Evolutionary conservation across 768 basidiomycete genomes (phyloP), one percentile per base, ranked within the genome.

Genomic region (Zangia roseola): DNA sequence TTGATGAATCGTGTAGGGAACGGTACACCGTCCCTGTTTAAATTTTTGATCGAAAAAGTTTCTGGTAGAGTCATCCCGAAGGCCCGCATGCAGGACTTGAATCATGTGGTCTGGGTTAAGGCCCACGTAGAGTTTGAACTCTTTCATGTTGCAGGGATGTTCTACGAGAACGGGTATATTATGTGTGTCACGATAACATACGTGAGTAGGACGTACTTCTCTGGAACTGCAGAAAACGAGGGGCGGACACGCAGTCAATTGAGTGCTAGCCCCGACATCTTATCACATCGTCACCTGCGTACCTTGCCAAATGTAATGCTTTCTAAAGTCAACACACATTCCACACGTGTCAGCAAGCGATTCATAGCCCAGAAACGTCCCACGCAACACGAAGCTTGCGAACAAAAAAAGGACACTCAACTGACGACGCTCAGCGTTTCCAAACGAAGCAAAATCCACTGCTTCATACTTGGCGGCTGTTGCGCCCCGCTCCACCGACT

Each of bases 91-190:
- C 10, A 91, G 69, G 28, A 86, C 79, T 60, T 90, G 82, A 3
- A 73, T 79, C 79, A 91, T 78, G 58, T 79, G 77, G 56, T 88
- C 82, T 50, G 80, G 75, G 20, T 77, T 74, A 33, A 77, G 68
- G 6, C 88, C 90, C 17, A 83, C 78, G 49, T 79, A 82, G 10
- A 91, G 60, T 62, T 83, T 84, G 72, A 91, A 86, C 47, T 90
- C 86, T 61, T 88, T 88, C 83, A 88, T 83, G 58, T 90, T 90
- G 61, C 90, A 91, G 26, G 88, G 87, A 66, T 91, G 88, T 17
- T 78, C 88, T 91, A 50, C n/a, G 50, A 14, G 23, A 13, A 36
- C 1, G n/a, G 5, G 14, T 8, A 20, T 16, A 17, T n/a, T 41
- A 50, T 14, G 50, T 37, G 34, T 14, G 28, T 24, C 4, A 23